Conservation (phyloP, 176 grass and related monocot species). For the Musa itinerans region DNA sequence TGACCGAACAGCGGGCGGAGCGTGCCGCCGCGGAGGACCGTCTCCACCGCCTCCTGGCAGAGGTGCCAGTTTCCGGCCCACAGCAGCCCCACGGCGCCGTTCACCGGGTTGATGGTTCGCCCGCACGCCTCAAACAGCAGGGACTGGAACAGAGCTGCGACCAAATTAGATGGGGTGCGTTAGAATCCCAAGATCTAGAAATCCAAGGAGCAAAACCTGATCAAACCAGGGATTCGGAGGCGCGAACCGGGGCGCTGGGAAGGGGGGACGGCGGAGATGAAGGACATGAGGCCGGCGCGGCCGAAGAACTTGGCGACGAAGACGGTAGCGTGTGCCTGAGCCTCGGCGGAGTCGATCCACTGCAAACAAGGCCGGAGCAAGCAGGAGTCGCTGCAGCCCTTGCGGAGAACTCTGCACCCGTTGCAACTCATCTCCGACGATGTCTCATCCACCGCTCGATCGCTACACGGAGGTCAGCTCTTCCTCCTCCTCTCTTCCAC, state of each 20-base stretch:
- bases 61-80: slow-evolving; percentile 68
- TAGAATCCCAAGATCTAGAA: background rate
- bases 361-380: slow-evolving; percentile 73
- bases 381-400: slow-evolving; percentile 78
- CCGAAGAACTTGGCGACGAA: slow-evolving; percentile 95
- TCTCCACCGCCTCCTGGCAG: slow-evolving; percentile 70
- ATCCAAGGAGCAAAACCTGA: background rate
- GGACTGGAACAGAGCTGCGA: slow-evolving; percentile 78
- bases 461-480: background rate
- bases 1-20: slow-evolving; percentile 28
- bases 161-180: background rate
- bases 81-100: slow-evolving; percentile 69
- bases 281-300: slow-evolving; percentile 75
- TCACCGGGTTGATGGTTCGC: slow-evolving; percentile 83
- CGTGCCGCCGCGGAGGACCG: slow-evolving; percentile 61
- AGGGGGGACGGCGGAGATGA: slow-evolving; percentile 74
- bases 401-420: slow-evolving; percentile 81
- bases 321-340: slow-evolving; percentile 85
- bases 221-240: background rate
- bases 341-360: slow-evolving; percentile 61
- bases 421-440: slow-evolving; percentile 72
- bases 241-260: slow-evolving; percentile 50
- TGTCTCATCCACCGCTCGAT: slow-evolving; percentile 26
- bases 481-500: background rate
- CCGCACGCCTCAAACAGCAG: slow-evolving; percentile 81